phyloP scores from a whole-genome alignment of 345 rosid genomes.

The Chamaenerion angustifolium region DNA sequence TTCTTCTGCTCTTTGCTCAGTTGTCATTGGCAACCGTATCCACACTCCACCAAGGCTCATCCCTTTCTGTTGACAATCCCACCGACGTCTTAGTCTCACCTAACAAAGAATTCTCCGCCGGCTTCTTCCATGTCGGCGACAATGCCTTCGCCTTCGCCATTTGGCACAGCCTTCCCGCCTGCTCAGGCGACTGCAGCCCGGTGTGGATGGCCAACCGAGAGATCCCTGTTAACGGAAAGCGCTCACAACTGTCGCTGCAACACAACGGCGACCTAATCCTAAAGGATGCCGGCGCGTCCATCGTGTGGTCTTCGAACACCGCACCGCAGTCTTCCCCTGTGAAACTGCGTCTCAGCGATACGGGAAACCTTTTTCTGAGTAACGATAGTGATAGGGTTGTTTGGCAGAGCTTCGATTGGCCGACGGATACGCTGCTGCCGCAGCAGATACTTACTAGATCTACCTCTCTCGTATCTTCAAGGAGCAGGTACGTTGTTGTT shows the following conservation, averaged over 20 bases:
- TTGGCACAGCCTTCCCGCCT: slow-evolving; percentile 15
- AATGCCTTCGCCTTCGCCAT: slow-evolving; percentile 20
- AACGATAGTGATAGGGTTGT: neutral
- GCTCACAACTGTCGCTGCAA: slow-evolving; percentile 1
- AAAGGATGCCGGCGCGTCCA: slow-evolving; percentile 7
- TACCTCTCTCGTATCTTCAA: slow-evolving; percentile 11
- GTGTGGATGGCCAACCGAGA: slow-evolving; percentile 12
- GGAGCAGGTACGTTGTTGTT: slow-evolving; percentile 8
- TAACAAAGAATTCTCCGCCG: slow-evolving; percentile 15
- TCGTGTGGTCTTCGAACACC: slow-evolving; percentile 10
- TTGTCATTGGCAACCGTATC: slow-evolving; percentile 2
- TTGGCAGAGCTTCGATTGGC: slow-evolving; percentile 22
- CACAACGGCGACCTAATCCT: slow-evolving; percentile 8
- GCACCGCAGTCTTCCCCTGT: neutral
- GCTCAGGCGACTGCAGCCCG: slow-evolving; percentile 4
- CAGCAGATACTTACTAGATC: slow-evolving; percentile 12
- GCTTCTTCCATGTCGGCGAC: slow-evolving; percentile 18
- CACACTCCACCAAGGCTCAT: slow-evolving; percentile 10
- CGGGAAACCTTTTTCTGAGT: slow-evolving; percentile 15
- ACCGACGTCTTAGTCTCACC: slow-evolving; percentile 12
- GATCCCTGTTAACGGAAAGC: slow-evolving; percentile 6
- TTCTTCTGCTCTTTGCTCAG: neutral
- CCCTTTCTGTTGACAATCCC: slow-evolving; percentile 14
- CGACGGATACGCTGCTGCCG: slow-evolving; percentile 31
- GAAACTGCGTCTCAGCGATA: slow-evolving; percentile 8